Conservation (phyloP, 345 rosid genomes). For the Acer saccharum region DNA sequence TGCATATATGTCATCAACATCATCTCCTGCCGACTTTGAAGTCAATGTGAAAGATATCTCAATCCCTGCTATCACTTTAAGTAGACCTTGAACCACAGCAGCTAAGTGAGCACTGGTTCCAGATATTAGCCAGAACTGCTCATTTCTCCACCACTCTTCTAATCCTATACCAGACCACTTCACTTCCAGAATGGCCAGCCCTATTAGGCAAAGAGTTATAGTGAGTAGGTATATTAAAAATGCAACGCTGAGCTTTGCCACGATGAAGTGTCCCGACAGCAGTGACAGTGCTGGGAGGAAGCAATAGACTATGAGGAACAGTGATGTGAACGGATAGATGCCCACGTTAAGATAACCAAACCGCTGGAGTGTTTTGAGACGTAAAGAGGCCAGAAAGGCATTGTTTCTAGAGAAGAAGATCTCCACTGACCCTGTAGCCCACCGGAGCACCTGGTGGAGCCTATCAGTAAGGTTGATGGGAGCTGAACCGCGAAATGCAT, state of each 20-base stretch:
- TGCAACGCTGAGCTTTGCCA: constrained; percentile 52
- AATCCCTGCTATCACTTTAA: constrained; percentile 85
- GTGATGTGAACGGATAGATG: constrained; percentile 88
- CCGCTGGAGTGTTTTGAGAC: constrained; percentile 81
- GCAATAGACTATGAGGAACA: constrained; percentile 84
- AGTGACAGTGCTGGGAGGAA: constrained; percentile 97
- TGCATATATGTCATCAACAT: constrained; percentile 70
- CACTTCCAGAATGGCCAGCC: constrained; percentile 78
- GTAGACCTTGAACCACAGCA: constrained; percentile 83
- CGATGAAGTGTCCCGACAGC: constrained; percentile 86
- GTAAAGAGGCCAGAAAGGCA: constrained; percentile 60
- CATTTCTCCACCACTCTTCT: constrained; percentile 99
- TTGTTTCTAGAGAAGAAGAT: constrained; percentile 97
- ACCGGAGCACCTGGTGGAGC: constrained; percentile 91
- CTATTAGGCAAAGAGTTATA: constrained; percentile 66
- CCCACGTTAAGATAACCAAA: constrained; percentile 89
- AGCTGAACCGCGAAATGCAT: constrained; percentile 89
- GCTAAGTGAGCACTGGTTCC: constrained; percentile 93
- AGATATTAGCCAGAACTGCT: constrained; percentile 90
- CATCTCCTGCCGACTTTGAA: constrained; percentile 74
- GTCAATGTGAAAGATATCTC: constrained; percentile 95
- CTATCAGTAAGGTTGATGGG: constrained; percentile 94
- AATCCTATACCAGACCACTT: constrained; percentile 80
- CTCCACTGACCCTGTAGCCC: constrained; percentile 98
- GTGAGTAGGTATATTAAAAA: constrained; percentile 68